These are phyloP conservation scores for Phaeotremella skinneri DNA, from an alignment of 768 basidiomycete genomes.

Conservation along the genomic window DNA sequence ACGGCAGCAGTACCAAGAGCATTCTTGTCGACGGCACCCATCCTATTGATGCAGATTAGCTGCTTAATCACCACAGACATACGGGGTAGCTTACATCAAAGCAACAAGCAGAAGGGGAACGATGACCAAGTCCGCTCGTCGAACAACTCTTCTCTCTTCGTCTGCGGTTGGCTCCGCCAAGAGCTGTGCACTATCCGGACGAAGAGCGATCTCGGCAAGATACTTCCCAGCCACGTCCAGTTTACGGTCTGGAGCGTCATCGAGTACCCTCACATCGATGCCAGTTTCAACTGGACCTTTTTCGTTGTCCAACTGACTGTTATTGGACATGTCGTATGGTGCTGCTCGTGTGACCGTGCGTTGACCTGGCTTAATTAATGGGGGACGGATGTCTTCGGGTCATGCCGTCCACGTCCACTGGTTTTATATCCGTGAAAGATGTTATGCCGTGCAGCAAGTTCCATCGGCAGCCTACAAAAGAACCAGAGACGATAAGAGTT, in stretches of 20 bases:
- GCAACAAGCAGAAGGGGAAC: constrained; percentile 27
- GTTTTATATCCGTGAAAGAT: too few relatives aligned
- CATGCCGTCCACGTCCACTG: too few relatives aligned
- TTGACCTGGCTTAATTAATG: too few relatives aligned
- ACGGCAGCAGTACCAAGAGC: constrained; percentile 37
- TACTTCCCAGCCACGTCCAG: constrained; percentile 27
- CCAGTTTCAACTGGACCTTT: not conserved
- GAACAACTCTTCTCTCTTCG: constrained; percentile 30
- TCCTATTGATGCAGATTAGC: constrained; percentile 9
- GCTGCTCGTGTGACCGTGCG: too few relatives aligned
- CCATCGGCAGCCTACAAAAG: too few relatives aligned
- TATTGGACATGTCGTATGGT: too few relatives aligned
- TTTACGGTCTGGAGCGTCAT: constrained; percentile 2
- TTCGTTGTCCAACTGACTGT: not conserved
- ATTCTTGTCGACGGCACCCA: constrained; percentile 39
- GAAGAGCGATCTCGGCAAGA: constrained; percentile 23
- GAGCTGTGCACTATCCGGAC: constrained; percentile 24
- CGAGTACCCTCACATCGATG: not conserved
- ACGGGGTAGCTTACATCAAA: constrained; percentile 14
- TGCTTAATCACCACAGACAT: not conserved
- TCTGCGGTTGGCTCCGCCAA: constrained; percentile 14
- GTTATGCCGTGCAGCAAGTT: too few relatives aligned
- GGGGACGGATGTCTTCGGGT: too few relatives aligned
- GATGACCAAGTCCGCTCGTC: constrained; percentile 35
- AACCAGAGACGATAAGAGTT: too few relatives aligned